Base-by-base conservation (phyloP, 352 stramenopile genomes). In the Phytophthora tubulina region DNA sequence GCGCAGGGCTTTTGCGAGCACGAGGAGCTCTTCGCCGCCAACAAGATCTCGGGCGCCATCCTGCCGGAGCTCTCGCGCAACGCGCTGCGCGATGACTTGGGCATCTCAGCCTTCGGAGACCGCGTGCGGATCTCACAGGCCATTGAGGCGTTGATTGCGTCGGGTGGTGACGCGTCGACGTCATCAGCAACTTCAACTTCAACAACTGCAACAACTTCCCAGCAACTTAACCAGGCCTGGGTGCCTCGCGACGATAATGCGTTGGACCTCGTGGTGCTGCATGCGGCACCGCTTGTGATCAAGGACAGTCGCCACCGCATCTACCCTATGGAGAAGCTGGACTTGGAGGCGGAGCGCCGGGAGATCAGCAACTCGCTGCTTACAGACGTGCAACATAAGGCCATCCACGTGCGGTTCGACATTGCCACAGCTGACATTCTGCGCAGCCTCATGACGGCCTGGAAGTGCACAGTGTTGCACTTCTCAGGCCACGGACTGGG, bases 291-390 rank as follows among this genome's bases (percentile, higher is more conserved):
- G 51, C 81, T 95, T 14, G 84, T 93, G 59, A 92, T 93, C 65
- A 90, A 88, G 62, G 82, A 95, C 75, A 83, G 75, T 41, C 81
- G 84, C 45, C 76, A 80, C 4, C 86, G 82, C n/a, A 88, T 94
- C 48, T 91, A 84, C 67, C 79, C 85, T 31, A 95, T 95, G 88
- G 88, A 95, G 72, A 93, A 95, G 56, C 83, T 95, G 30, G 86
- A 95, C 54, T 69, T 95, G 27, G 86, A 91, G 33, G 81, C 86
- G 3, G 86, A 95, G 62, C 86, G 88, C 2, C 75, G 85, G 30
- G 83, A 86, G 55, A 92, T 95, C 73, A 81, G 80, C 48, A 88
- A 85, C 41, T 88, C 84, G 53, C 71, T 94, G 30, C 79, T 91
- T 4, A 88, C 85, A 30, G 84, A 94, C 63, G 76, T 93, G 33